Percentiles rank a stretch among this genome's conserved stretches.
phyloP scores from a whole-genome alignment of 768 basidiomycete genomes.

The Calocybe indica region DNA sequence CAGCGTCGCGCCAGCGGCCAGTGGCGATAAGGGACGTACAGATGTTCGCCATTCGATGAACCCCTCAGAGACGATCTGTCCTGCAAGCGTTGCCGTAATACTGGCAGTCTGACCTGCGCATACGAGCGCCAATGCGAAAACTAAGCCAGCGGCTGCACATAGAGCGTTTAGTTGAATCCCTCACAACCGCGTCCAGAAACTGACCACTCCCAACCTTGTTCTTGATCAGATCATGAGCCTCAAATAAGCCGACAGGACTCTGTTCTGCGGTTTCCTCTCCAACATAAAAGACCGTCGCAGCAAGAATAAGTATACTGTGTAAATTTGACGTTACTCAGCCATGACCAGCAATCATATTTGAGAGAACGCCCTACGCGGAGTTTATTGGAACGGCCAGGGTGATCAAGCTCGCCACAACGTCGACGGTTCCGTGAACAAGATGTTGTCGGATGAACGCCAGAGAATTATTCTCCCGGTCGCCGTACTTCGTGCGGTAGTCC shows the following conservation, averaged over 20 bases:
- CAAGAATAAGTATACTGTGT: slow-evolving; percentile 62
- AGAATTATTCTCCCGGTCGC: slow-evolving; percentile 42
- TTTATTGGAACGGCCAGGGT: slow-evolving; percentile 76
- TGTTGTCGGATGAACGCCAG: slow-evolving; percentile 44
- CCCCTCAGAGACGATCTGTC: slow-evolving; percentile 77
- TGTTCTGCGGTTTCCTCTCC: slow-evolving; percentile 23
- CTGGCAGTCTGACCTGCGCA: slow-evolving; percentile 74
- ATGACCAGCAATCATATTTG: not conserved
- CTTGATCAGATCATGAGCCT: slow-evolving; percentile 59
- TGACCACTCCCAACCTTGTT: slow-evolving; percentile 51
- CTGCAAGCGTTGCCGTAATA: slow-evolving; percentile 72
- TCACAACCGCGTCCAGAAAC: slow-evolving; percentile 4
- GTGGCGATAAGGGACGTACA: slow-evolving; percentile 14
- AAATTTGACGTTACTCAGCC: slow-evolving; percentile 1
- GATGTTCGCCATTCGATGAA: slow-evolving; percentile 74
- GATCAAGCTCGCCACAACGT: slow-evolving; percentile 54
- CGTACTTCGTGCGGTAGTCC: slow-evolving; percentile 31
- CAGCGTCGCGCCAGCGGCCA: not conserved
- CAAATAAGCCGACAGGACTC: slow-evolving; percentile 60
- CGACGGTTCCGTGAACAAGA: slow-evolving; percentile 48
- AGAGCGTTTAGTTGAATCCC: not conserved
- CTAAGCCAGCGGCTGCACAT: slow-evolving; percentile 48
- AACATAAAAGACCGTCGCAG: slow-evolving; percentile 63
- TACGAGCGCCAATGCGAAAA: slow-evolving; percentile 74
- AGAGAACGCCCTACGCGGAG: slow-evolving; percentile 38